Evolutionary conservation across 768 basidiomycete species (phyloP).

Genomic region (Leccinum olivaceopallidum): DNA sequence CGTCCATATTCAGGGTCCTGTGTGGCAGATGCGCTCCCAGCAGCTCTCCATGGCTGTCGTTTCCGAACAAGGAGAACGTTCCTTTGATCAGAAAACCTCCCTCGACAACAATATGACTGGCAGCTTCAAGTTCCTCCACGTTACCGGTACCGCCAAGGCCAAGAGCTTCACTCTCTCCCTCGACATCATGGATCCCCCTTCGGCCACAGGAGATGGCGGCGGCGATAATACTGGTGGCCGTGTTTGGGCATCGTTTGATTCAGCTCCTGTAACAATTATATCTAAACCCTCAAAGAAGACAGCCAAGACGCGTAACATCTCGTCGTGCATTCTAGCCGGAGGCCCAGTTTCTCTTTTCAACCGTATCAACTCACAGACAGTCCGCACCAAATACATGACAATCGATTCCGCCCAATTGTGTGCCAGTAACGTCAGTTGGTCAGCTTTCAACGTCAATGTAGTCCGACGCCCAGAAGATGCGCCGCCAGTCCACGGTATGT

Average conservation of each 20-base stretch:
- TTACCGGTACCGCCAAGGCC: slow-evolving; percentile 84
- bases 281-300: slow-evolving; percentile 98
- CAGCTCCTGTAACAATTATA: slow-evolving; percentile 90
- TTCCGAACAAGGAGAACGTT: slow-evolving; percentile 78
- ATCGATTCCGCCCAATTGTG: slow-evolving; percentile 81
- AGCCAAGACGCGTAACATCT: slow-evolving; percentile 90
- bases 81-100: slow-evolving; percentile 81
- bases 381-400: slow-evolving; percentile 97
- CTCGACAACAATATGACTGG: slow-evolving; percentile 83
- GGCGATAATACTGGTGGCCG: slow-evolving; percentile 50
- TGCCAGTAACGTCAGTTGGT: slow-evolving; percentile 92
- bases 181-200: slow-evolving; percentile 78
- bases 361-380: slow-evolving; percentile 95
- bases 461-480: slow-evolving; percentile 71
- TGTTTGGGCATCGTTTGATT: slow-evolving; percentile 90
- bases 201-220: slow-evolving; percentile 41
- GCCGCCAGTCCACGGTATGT: slow-evolving; percentile 61
- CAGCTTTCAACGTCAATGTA: slow-evolving; percentile 92
- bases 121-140: slow-evolving; percentile 90
- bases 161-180: slow-evolving; percentile 88
- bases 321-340: slow-evolving; percentile 85
- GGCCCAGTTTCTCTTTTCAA: slow-evolving; percentile 93
- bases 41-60: slow-evolving; percentile 86
- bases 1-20: slow-evolving; percentile 88
- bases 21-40: slow-evolving; percentile 79